Percentiles rank a stretch among this genome's conserved stretches.
Evolutionary conservation across 306 rosid species (phyloP).

Genomic region (Vicia faba): DNA sequence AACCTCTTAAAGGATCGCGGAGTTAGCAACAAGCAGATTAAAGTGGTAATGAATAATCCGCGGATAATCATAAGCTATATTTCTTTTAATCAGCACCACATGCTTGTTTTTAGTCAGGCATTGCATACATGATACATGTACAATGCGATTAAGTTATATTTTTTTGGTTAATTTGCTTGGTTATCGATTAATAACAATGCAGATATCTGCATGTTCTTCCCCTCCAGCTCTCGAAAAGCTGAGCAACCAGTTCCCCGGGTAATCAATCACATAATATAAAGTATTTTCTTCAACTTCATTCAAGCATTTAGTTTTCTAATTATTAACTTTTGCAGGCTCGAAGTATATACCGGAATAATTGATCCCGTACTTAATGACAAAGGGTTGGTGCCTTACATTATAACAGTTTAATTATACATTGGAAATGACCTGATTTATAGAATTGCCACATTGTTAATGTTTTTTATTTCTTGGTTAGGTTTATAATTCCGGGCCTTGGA

Average conservation of each 20-base stretch:
- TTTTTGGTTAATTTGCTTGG: neutral
- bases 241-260: slow-evolving; percentile 95
- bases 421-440: neutral
- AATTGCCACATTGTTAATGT: slow-evolving; percentile 10
- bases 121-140: slow-evolving; percentile 1
- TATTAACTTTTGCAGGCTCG: slow-evolving; percentile 60
- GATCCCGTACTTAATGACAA: slow-evolving; percentile 82
- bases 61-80: slow-evolving; percentile 23
- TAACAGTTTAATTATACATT: slow-evolving; percentile 5
- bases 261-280: slow-evolving; percentile 23
- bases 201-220: slow-evolving; percentile 92
- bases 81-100: neutral
- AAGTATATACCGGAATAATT: slow-evolving; percentile 83
- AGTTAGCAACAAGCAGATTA: slow-evolving; percentile 68
- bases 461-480: slow-evolving; percentile 49
- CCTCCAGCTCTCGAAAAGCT: slow-evolving; percentile 97
- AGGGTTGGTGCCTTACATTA: slow-evolving; percentile 60
- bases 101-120: neutral
- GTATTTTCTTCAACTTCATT: slow-evolving; percentile 19
- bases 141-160: neutral
- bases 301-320: slow-evolving; percentile 24
- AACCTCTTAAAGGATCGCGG: slow-evolving; percentile 76
- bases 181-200: slow-evolving; percentile 30
- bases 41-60: slow-evolving; percentile 61
- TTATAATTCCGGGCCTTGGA: slow-evolving; percentile 95